Evolutionary conservation across 768 basidiomycete genomes (phyloP).

Genomic region (Suillus clintonianus): DNA sequence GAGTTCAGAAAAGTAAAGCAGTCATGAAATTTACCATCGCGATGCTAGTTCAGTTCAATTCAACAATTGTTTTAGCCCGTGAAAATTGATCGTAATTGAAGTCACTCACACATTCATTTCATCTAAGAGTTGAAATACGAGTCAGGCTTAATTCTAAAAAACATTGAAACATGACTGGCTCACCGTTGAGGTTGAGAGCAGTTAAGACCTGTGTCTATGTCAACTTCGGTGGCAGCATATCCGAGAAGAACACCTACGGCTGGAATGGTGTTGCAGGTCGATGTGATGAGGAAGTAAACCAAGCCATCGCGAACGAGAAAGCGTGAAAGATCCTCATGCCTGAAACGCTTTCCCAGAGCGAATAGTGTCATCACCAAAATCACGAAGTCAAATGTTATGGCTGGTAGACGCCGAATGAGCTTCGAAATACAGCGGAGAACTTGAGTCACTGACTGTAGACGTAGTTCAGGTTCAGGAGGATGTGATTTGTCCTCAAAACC

Average conservation of each 20-base stretch:
- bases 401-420: constrained; percentile 32
- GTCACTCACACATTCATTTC: constrained; percentile 62
- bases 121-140: constrained; percentile 33
- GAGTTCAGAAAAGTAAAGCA: constrained; percentile 4
- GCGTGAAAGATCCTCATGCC: constrained; percentile 64
- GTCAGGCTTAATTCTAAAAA: constrained; percentile 5
- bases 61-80: neutral
- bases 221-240: neutral
- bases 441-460: constrained; percentile 60
- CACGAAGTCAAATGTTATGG: constrained; percentile 69
- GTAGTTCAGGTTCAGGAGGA: constrained; percentile 63
- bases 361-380: constrained; percentile 58
- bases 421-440: neutral
- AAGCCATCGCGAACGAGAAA: constrained; percentile 75
- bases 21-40: constrained; percentile 44
- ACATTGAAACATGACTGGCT: constrained; percentile 20
- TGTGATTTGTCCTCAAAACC: constrained; percentile 54
- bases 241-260: constrained; percentile 48
- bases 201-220: constrained; percentile 48
- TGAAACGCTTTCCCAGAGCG: constrained; percentile 45
- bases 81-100: neutral
- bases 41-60: constrained; percentile 48
- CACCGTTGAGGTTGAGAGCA: constrained; percentile 60
- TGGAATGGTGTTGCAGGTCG: constrained; percentile 65
- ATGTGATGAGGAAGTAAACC: constrained; percentile 67